Evolutionary conservation across 1,139 yeast species (phyloP).

Genomic region (Geotrichum fermentans): DNA sequence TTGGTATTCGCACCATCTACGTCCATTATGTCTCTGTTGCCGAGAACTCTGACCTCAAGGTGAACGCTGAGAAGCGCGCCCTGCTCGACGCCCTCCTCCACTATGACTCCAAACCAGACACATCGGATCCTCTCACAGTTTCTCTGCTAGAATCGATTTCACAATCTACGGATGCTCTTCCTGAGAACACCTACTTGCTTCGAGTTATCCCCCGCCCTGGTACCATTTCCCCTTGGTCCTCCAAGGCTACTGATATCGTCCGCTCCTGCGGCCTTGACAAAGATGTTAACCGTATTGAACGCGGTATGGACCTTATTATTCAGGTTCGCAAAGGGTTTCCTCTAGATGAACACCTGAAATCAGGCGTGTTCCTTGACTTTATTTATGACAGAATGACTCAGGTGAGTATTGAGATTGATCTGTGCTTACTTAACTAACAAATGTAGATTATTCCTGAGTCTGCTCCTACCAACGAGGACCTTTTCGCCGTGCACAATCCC

Average conservation of each 20-base stretch:
- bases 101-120: constrained; percentile 67
- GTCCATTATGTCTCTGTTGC: constrained; percentile 75
- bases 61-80: constrained; percentile 42
- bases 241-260: constrained; percentile 94
- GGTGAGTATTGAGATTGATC: constrained; percentile 47
- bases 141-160: constrained; percentile 43
- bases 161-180: constrained; percentile 35
- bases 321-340: constrained; percentile 67
- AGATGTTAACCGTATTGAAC: constrained; percentile 76
- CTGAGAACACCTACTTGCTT: constrained; percentile 54
- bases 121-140: constrained; percentile 46
- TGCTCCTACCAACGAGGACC: constrained; percentile 60
- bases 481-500: constrained; percentile 75
- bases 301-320: constrained; percentile 75
- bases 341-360: constrained; percentile 49
- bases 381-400: constrained; percentile 97
- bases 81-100: constrained; percentile 57
- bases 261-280: constrained; percentile 77
- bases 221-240: constrained; percentile 98
- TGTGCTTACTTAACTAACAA: constrained; percentile 18
- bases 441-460: constrained; percentile 40
- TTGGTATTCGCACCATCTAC: constrained; percentile 65
- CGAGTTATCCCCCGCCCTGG: constrained; percentile 90
- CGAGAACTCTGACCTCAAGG: constrained; percentile 32
- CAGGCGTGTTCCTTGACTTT: constrained; percentile 56